Conservation (phyloP, 106 monocot genomes). For the Chionographis japonica region DNA sequence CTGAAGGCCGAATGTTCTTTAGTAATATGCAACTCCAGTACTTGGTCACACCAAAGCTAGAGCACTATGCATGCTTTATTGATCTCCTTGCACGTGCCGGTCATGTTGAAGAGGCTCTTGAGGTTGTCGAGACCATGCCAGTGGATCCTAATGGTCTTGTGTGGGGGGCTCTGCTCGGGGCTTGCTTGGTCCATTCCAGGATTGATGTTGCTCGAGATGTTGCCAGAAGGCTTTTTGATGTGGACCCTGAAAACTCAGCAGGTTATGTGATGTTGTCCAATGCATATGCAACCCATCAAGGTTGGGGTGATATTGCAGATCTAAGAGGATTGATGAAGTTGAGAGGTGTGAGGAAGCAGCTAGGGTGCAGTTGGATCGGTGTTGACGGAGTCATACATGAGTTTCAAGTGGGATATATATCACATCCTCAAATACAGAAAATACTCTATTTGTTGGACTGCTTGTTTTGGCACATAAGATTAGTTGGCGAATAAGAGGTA, state of each 20-base stretch:
- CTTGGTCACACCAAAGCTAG: conserved; percentile 18
- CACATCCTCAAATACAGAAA: conserved; percentile 7
- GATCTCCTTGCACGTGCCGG: conserved; percentile 39
- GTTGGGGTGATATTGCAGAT: conserved; percentile 30
- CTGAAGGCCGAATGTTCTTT: conserved; percentile 24
- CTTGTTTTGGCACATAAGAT: conserved; percentile 20
- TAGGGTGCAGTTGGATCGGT: conserved; percentile 47
- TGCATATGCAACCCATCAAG: conserved; percentile 24
- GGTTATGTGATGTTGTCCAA: conserved; percentile 51
- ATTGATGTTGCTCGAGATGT: conserved; percentile 25
- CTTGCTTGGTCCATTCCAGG: conserved; percentile 22
- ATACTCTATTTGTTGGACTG: conserved; percentile 14
- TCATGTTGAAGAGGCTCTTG: conserved; percentile 30
- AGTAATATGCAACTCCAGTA: conserved; percentile 18
- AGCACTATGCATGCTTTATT: conserved; percentile 31
- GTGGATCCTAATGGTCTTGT: conserved; percentile 28
- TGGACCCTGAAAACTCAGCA: conserved; percentile 22
- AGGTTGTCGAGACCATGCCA: conserved; percentile 22
- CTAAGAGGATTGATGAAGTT: conserved; percentile 31
- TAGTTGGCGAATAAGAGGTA: neutral
- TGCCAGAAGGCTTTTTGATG: conserved; percentile 10
- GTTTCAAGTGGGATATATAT: conserved; percentile 26
- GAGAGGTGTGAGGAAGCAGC: conserved; percentile 42
- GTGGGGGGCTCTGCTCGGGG: conserved; percentile 43
- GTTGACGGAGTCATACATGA: conserved; percentile 22